phyloP scores from a whole-genome alignment of 1,284 basidiomycete genomes.

The Polyporus tsugae region DNA sequence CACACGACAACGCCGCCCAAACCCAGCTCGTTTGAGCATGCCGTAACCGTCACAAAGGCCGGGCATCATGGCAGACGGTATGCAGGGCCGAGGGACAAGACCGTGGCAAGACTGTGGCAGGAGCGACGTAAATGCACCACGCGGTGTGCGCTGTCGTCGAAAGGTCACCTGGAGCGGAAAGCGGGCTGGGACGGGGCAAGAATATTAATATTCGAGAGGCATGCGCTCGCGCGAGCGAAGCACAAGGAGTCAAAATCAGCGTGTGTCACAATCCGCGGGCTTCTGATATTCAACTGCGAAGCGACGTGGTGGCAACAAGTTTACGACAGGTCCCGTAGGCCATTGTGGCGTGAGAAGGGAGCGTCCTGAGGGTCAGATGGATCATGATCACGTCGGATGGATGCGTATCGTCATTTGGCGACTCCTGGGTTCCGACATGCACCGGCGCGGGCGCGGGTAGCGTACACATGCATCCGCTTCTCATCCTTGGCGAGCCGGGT shows the following conservation, averaged over 20 bases:
- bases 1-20: neutral
- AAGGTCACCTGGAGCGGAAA: neutral
- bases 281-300: constrained; percentile 23
- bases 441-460: neutral
- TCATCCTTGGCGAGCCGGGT: constrained; percentile 8
- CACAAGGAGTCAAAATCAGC: constrained; percentile 20
- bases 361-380: neutral
- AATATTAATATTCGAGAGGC: no score
- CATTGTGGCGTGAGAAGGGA: constrained; percentile 24
- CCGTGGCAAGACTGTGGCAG: neutral
- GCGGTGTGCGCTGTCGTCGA: constrained; percentile 5
- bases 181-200: no score
- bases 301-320: constrained; percentile 5
- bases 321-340: constrained; percentile 12
- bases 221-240: neutral
- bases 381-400: neutral
- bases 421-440: neutral
- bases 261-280: constrained; percentile 17
- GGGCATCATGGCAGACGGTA: neutral
- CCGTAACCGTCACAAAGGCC: constrained; percentile 10
- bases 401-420: neutral
- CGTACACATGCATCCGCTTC: constrained; percentile 1
- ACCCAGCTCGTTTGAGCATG: neutral
- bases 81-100: neutral
- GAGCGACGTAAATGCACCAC: constrained; percentile 5